Conservation (phyloP, 805 yeast species). For the Ogataea nitratoaversa region DNA sequence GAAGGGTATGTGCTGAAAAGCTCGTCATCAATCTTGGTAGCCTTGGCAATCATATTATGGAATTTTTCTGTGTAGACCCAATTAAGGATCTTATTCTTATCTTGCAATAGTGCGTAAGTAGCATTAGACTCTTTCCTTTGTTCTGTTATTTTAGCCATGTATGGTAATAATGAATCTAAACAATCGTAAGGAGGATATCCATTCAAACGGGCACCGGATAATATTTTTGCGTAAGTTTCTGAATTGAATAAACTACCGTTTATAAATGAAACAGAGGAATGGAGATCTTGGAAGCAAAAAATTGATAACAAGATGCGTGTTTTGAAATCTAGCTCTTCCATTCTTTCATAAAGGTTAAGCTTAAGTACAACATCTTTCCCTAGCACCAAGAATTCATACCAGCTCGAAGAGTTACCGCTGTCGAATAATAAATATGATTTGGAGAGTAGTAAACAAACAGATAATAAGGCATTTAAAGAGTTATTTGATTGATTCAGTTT, state of each 20-base stretch:
- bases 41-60: slow-evolving; percentile 1
- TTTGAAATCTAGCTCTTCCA: neutral
- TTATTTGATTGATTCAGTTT: neutral
- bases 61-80: slow-evolving; percentile 5
- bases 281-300: neutral
- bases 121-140: neutral
- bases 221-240: neutral
- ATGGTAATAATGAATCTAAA: slow-evolving; percentile 1
- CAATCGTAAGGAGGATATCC: neutral
- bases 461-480: neutral
- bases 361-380: neutral
- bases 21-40: neutral
- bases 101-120: neutral
- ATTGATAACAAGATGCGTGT: neutral
- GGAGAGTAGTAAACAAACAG: neutral
- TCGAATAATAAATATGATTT: neutral
- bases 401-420: neutral
- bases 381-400: neutral
- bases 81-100: slow-evolving; percentile 2
- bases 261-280: slow-evolving; percentile 1
- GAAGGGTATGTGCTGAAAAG: neutral
- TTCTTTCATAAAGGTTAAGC: neutral
- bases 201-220: neutral
- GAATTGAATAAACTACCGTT: neutral
- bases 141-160: neutral